These are phyloP conservation scores for Syzygium syzygioides DNA, from an alignment of 441 rosid genomes.

Conservation along the genomic window DNA sequence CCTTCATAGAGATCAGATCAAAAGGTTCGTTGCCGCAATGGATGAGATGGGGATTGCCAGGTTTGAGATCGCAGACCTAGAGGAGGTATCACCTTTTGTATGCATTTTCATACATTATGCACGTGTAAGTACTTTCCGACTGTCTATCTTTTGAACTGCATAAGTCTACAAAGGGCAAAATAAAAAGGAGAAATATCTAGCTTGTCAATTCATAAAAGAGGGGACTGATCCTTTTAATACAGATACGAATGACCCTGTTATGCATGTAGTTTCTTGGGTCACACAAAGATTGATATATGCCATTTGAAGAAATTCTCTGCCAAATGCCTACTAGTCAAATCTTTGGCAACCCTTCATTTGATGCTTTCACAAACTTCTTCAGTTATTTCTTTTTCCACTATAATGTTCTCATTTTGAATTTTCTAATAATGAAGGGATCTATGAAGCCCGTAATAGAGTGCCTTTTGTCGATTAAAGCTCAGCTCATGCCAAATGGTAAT, in stretches of 20 bases:
- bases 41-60: constrained; percentile 37
- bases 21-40: constrained; percentile 31
- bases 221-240: neutral
- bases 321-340: neutral
- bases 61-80: constrained; percentile 43
- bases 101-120: neutral
- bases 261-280: neutral
- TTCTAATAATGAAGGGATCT: constrained; percentile 38
- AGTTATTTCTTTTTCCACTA: neutral
- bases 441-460: constrained; percentile 43
- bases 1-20: constrained; percentile 27
- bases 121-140: neutral
- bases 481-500: constrained; percentile 9
- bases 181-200: neutral
- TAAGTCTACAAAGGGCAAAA: neutral
- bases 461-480: constrained; percentile 33
- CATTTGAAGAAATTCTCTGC: neutral
- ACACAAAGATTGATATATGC: neutral
- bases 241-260: neutral
- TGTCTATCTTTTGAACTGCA: neutral
- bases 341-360: neutral
- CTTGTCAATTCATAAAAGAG: neutral
- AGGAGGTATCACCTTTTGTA: constrained; percentile 36
- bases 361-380: neutral
- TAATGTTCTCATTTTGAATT: neutral